A percentile compares a stretch with the other conserved stretches of the same genome.
Evolutionary conservation across 495 filamentous ascomycete species (phyloP).

Genomic region (Geopyxis carbonaria): DNA sequence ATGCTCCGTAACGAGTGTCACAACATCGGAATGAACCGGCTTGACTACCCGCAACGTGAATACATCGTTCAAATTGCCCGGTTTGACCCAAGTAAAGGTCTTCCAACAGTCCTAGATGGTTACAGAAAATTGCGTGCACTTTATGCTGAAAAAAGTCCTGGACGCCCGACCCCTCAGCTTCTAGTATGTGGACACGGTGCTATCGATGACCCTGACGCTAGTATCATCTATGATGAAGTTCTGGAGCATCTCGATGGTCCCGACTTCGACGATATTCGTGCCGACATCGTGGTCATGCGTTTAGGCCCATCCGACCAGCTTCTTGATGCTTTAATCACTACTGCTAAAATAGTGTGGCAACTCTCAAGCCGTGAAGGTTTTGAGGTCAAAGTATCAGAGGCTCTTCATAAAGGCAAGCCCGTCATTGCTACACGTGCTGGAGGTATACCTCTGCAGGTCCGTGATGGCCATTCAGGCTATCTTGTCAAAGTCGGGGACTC

Average conservation of each 20-base stretch:
- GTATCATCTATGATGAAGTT: slow-evolving; percentile 52
- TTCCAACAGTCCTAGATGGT: slow-evolving; percentile 59
- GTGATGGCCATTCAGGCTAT: slow-evolving; percentile 57
- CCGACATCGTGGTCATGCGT: slow-evolving; percentile 57
- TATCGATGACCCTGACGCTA: slow-evolving; percentile 71
- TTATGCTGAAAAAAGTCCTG: slow-evolving; percentile 31
- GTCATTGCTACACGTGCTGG: slow-evolving; percentile 64
- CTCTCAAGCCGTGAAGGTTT: slow-evolving; percentile 75
- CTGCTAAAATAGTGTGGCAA: slow-evolving; percentile 57
- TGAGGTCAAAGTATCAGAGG: slow-evolving; percentile 80
- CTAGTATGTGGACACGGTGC: slow-evolving; percentile 66
- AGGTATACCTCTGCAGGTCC: slow-evolving; percentile 68
- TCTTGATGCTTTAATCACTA: slow-evolving; percentile 63
- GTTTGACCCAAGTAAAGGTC: slow-evolving; percentile 79
- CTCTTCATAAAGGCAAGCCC: slow-evolving; percentile 67
- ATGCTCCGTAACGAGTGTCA: slow-evolving; percentile 52
- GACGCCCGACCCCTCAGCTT: slow-evolving; percentile 48
- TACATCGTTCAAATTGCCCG: slow-evolving; percentile 74
- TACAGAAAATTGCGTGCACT: slow-evolving; percentile 56
- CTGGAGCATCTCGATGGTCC: slow-evolving; percentile 45
- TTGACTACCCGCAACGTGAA: slow-evolving; percentile 52
- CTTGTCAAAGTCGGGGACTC: slow-evolving; percentile 58
- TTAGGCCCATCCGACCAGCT: slow-evolving; percentile 64
- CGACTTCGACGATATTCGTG: slow-evolving; percentile 33
- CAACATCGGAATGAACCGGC: slow-evolving; percentile 39